A percentile compares a stretch with the other conserved stretches of the same genome.
Evolutionary conservation across 1,139 yeast species (phyloP).

Genomic region (Candida neerlandica): DNA sequence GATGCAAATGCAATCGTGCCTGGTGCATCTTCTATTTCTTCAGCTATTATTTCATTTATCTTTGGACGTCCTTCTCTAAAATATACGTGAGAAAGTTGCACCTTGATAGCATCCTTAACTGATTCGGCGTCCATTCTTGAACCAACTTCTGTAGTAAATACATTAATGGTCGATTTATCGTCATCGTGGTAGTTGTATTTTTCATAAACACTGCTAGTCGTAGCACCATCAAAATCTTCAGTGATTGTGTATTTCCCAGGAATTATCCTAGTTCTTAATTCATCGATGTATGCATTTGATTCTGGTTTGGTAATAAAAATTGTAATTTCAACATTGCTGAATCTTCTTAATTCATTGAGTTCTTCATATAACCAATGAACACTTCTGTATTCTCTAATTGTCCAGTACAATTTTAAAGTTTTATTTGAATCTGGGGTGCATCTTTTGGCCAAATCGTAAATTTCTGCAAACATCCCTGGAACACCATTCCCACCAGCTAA

Average conservation of each 20-base stretch:
- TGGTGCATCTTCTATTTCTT: slow-evolving; percentile 27
- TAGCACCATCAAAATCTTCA: slow-evolving; percentile 7
- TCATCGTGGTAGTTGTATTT: slow-evolving; percentile 1
- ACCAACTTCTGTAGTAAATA: background rate
- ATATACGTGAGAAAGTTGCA: slow-evolving; percentile 23
- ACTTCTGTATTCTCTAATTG: slow-evolving; percentile 42
- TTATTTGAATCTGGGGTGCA: slow-evolving; percentile 8
- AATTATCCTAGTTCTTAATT: slow-evolving; percentile 1
- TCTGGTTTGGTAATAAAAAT: slow-evolving; percentile 34
- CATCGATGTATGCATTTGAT: slow-evolving; percentile 21
- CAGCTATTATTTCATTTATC: slow-evolving; percentile 23
- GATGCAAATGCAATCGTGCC: slow-evolving; percentile 35
- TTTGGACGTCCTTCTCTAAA: slow-evolving; percentile 34
- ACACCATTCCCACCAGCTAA: slow-evolving; percentile 48
- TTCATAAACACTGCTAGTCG: slow-evolving; percentile 3
- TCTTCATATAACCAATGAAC: slow-evolving; percentile 52
- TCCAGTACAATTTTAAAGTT: slow-evolving; percentile 38
- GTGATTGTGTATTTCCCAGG: slow-evolving; percentile 3
- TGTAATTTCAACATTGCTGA: slow-evolving; percentile 26
- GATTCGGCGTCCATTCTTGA: slow-evolving; percentile 4
- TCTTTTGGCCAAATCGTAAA: slow-evolving; percentile 26
- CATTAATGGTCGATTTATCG: slow-evolving; percentile 1
- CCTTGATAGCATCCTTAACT: slow-evolving; percentile 15
- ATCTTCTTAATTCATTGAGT: slow-evolving; percentile 29
- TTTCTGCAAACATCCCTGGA: slow-evolving; percentile 47